Base-by-base conservation (phyloP, 352 stramenopile species). In the Phytophthora melonis region DNA sequence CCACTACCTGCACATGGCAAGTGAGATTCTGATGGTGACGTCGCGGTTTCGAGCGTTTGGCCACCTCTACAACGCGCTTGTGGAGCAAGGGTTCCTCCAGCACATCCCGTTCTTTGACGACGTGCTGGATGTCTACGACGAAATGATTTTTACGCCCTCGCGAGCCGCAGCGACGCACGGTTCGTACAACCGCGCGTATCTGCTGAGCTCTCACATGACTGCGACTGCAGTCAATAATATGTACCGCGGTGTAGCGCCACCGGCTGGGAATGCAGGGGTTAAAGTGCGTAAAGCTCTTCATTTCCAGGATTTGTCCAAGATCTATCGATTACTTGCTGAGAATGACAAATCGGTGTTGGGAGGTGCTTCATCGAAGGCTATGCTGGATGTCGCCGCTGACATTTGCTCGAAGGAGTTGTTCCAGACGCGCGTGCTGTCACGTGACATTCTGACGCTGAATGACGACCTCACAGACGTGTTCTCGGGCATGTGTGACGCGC, bases 141-240 rank as follows among this genome's bases (percentile, higher is more conserved):
- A 63, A 25, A 63, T 62, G 25, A 70, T 83, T 5, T 85, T 85
- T 47, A 76, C 72, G 3, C 69, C 78, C 7, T 81, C 78, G 5
- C 66, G 75, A 6, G 67, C 63, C 3, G 66, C 66, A 14, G 75
- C 66, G 4, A 47, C 43, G 5, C 63, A 74, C 18, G 78, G 75
- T 9, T 62, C 63, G 25, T 82, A 68, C 45, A 68, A 62, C 21
- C 72, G 72, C 0, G 54, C 66, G 1, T 82, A 82, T 34, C 57
- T 84, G 10, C 39, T 74, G 0, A 80, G 71, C 58, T 74, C 63
- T 1, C 58, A 77, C 57, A 58, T 76, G 55, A 77, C 69, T 27
- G 66, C 71, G 1, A 63, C 66, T 5, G 56, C 65, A 0, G 62
- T 83, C 18, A 70, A 79, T 53, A 53, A 32, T 5, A 75, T 75